A percentile compares a stretch with the other conserved stretches of the same genome.
These are phyloP conservation scores for Alopecurus myosuroides DNA, from an alignment of 176 grass and related monocot genomes.

Conservation along the genomic window DNA sequence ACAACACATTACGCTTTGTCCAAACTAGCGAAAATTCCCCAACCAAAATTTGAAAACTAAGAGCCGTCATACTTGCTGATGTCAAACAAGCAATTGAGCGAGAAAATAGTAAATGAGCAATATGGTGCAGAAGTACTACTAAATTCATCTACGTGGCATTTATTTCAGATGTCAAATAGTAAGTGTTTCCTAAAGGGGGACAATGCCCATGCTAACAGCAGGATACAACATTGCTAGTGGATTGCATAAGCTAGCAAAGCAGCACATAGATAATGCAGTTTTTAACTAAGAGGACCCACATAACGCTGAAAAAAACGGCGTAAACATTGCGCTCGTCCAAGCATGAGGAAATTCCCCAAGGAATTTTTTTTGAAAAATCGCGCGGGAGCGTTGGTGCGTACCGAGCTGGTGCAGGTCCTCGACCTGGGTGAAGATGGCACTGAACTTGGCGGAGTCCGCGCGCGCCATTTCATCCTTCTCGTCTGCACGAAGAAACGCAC, in stretches of 20 bases:
- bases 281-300: no score
- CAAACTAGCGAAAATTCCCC: no score
- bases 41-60: no score
- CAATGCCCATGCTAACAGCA: background rate
- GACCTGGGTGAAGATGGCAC: constrained; percentile 57
- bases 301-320: no score
- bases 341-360: background rate
- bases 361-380: background rate
- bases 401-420: constrained; percentile 62
- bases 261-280: background rate
- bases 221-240: background rate
- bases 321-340: background rate
- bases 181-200: background rate
- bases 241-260: background rate
- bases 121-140: background rate
- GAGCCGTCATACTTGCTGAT: no score
- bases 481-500: constrained; percentile 34
- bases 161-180: background rate
- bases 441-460: constrained; percentile 54
- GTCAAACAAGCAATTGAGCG: background rate
- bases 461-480: constrained; percentile 55
- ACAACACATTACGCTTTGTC: no score
- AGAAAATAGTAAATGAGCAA: background rate
- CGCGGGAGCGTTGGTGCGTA: background rate
- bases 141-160: background rate